These are phyloP conservation scores for Artemisia tridentata DNA, from an alignment of 129 eudicot species.

Conservation along the genomic window DNA sequence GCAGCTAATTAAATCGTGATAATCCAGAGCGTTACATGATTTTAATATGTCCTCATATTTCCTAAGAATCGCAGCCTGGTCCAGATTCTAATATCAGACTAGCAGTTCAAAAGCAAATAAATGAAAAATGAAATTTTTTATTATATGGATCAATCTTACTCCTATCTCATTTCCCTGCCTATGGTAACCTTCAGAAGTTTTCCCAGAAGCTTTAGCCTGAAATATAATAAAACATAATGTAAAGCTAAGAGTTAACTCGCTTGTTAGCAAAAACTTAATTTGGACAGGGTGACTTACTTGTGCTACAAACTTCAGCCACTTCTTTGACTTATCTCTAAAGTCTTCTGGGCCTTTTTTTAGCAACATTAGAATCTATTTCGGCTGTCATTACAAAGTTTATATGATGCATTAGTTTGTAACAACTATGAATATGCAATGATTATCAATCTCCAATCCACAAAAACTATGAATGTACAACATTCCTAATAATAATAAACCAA, in stretches of 20 bases:
- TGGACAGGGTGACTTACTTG: constrained; percentile 47
- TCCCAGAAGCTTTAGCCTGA: constrained; percentile 98
- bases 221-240: constrained; percentile 10
- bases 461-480: too few relatives aligned
- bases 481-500: too few relatives aligned
- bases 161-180: constrained; percentile 60
- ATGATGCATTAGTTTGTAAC: too few relatives aligned
- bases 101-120: constrained; percentile 21
- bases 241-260: not conserved
- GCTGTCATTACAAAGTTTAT: too few relatives aligned
- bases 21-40: constrained; percentile 90
- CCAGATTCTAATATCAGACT: constrained; percentile 26
- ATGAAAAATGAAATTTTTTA: not conserved
- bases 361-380: constrained; percentile 39
- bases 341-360: constrained; percentile 44
- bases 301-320: constrained; percentile 85
- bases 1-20: constrained; percentile 87
- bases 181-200: constrained; percentile 54
- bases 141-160: constrained; percentile 42
- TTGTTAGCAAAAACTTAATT: not conserved
- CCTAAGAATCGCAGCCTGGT: constrained; percentile 76
- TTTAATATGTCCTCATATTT: constrained; percentile 63
- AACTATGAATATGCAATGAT: too few relatives aligned
- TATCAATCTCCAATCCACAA: too few relatives aligned
- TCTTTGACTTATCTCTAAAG: constrained; percentile 85